A percentile compares a stretch with the other conserved stretches of the same genome.
Evolutionary conservation across 1,284 basidiomycete species (phyloP).

Genomic region (Ustilago shanxiensis): DNA sequence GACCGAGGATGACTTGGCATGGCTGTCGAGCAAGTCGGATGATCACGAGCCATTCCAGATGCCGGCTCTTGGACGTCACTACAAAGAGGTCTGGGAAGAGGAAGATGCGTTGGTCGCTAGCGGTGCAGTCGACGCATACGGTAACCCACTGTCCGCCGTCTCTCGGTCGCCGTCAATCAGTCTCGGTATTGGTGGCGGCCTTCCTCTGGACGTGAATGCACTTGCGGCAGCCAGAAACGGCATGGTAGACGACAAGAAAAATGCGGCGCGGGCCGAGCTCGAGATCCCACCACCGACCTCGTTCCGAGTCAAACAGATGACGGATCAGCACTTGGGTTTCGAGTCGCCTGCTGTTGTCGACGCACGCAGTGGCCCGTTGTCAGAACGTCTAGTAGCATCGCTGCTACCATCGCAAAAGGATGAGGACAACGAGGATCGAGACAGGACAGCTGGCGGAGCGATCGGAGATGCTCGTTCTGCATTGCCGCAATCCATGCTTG

Average conservation of each 20-base stretch:
- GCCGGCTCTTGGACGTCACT: slow-evolving; percentile 88
- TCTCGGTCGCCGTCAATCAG: slow-evolving; percentile 42
- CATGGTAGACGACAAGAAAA: slow-evolving; percentile 14
- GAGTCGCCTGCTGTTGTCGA: slow-evolving; percentile 52
- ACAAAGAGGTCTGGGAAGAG: slow-evolving; percentile 88
- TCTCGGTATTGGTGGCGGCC: slow-evolving; percentile 32
- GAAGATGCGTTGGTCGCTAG: slow-evolving; percentile 76
- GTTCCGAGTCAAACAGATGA: slow-evolving; percentile 54
- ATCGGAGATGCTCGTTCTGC: slow-evolving; percentile 13
- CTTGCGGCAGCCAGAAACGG: slow-evolving; percentile 29
- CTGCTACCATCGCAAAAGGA: slow-evolving; percentile 46
- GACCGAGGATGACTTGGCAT: slow-evolving; percentile 69
- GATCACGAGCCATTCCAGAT: slow-evolving; percentile 87
- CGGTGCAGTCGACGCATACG: slow-evolving; percentile 42
- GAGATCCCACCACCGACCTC: slow-evolving; percentile 47
- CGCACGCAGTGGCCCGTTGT: slow-evolving; percentile 61
- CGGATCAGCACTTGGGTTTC: slow-evolving; percentile 57
- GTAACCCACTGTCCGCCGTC: slow-evolving; percentile 28
- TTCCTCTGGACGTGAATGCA: slow-evolving; percentile 31
- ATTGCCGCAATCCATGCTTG: slow-evolving; percentile 15
- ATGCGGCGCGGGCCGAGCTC: slow-evolving; percentile 27
- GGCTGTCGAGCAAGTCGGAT: slow-evolving; percentile 74
- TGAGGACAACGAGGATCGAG: slow-evolving; percentile 9
- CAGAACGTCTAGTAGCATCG: slow-evolving; percentile 59
- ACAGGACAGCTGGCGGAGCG: slow-evolving; percentile 4